Base-by-base conservation (phyloP, 2,329 filamentous ascomycete genomes). In the Fusarium sp. region DNA sequence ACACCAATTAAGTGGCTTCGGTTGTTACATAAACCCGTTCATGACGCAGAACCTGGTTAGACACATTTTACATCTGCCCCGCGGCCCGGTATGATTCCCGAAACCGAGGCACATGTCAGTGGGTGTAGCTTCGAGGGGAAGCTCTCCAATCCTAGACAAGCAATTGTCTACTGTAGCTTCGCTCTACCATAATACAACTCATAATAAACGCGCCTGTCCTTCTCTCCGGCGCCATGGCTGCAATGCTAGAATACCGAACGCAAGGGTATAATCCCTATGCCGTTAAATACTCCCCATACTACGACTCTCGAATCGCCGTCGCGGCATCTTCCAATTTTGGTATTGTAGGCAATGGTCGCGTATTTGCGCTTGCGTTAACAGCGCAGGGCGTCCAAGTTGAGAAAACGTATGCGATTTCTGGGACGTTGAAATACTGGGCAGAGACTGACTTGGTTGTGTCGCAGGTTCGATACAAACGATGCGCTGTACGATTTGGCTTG, bases 271-370 rank as follows among this genome's bases (percentile, higher is more conserved):
- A 98, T 81, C 94, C 94, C 76, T 98, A 97, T 83, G 93, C 93
- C 74, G 94, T 98, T 81, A 97, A 98, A 83, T 99, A 98, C 86
- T 98, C 95, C 59, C 96, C 96, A 9, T 99, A 98, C 84, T 97
- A 97, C 84, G 96, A 98, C 83, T 96, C 93, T 72, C 91, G 94
- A 69, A 90, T 99, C 70, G 95, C 95, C 61, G 94, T 98, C 75
- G 93, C 93, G 30, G 88, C 92, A 2, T 92, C 94, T n/a, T 90
- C 95, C 70, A 98, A 99, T 84, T 99, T 96, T 82, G 96, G 96
- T 41, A 92, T 99, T 41, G 95, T 99, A 37, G 96, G 96, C 49
- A 99, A 99, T 83, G 96, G 96, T 13, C 90, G 94, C 45, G 83
- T 98, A 2, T 98, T 93, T 77, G 90, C 95, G 61, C 85, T 98